These are phyloP conservation scores for Daldinia vernicosa DNA, from an alignment of 495 filamentous ascomycete species.

Conservation along the genomic window DNA sequence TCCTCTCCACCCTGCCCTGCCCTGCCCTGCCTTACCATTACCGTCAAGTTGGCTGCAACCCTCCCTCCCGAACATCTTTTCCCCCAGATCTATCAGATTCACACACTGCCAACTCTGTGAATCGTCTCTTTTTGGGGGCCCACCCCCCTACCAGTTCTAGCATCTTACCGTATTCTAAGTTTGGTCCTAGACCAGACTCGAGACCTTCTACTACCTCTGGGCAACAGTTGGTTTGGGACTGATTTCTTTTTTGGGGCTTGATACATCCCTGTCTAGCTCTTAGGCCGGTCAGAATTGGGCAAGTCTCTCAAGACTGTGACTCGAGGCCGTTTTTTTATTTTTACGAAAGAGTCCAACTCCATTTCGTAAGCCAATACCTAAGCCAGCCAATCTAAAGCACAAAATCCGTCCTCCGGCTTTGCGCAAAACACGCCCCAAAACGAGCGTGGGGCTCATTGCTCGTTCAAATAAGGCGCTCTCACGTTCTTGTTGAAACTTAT, in stretches of 20 bases:
- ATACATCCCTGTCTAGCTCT: slow-evolving; percentile 28
- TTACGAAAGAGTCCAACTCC: slow-evolving; percentile 27
- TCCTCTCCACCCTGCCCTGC: neutral
- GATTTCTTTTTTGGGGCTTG: slow-evolving; percentile 41
- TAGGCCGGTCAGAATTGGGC: slow-evolving; percentile 1
- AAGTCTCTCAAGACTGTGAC: slow-evolving; percentile 4
- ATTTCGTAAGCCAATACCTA: slow-evolving; percentile 22
- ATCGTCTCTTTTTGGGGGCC: slow-evolving; percentile 25
- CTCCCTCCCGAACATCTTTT: slow-evolving; percentile 28
- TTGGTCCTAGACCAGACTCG: slow-evolving; percentile 25
- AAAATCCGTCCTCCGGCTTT: slow-evolving; percentile 29
- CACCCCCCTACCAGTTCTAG: slow-evolving; percentile 23
- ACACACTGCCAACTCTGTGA: slow-evolving; percentile 27
- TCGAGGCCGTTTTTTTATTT: slow-evolving; percentile 7
- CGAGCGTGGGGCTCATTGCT: slow-evolving; percentile 37
- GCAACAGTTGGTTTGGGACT: slow-evolving; percentile 36
- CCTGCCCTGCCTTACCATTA: slow-evolving; percentile 28
- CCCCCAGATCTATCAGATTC: slow-evolving; percentile 44
- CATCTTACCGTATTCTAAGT: slow-evolving; percentile 29
- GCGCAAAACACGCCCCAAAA: slow-evolving; percentile 37
- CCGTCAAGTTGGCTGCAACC: slow-evolving; percentile 35
- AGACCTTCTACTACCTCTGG: slow-evolving; percentile 24
- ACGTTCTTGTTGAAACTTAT: slow-evolving; percentile 3
- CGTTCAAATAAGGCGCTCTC: slow-evolving; percentile 40
- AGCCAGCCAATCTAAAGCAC: slow-evolving; percentile 32